phyloP scores from a whole-genome alignment of 768 basidiomycete species.

The Scleroderma bovista region DNA sequence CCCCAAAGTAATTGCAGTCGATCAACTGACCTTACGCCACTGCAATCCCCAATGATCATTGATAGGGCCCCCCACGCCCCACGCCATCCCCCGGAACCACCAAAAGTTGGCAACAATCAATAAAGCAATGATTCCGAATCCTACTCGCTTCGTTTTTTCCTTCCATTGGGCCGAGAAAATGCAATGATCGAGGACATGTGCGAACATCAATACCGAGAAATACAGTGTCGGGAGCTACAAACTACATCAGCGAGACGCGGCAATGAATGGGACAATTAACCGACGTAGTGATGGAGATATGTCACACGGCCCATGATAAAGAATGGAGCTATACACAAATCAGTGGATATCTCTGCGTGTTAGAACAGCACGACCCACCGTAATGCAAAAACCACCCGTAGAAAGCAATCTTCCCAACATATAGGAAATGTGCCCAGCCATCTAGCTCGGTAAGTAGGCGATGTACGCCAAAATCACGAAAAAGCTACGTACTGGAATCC shows the following conservation, averaged over 20 bases:
- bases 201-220: slow-evolving; percentile 90
- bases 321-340: slow-evolving; percentile 69
- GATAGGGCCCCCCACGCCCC: slow-evolving; percentile 89
- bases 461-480: not conserved
- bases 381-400: slow-evolving; percentile 92
- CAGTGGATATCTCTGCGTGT: not conserved
- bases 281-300: slow-evolving; percentile 92
- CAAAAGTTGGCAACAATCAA: slow-evolving; percentile 77
- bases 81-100: slow-evolving; percentile 90
- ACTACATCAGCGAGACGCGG: not conserved
- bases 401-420: slow-evolving; percentile 87
- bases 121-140: slow-evolving; percentile 58
- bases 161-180: slow-evolving; percentile 74
- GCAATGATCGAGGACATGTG: slow-evolving; percentile 89
- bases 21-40: slow-evolving; percentile 60
- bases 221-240: slow-evolving; percentile 88
- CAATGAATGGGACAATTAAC: slow-evolving; percentile 23
- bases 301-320: slow-evolving; percentile 97
- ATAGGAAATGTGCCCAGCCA: slow-evolving; percentile 93
- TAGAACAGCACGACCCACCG: slow-evolving; percentile 40
- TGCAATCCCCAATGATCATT: slow-evolving; percentile 69
- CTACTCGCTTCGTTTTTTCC: slow-evolving; percentile 59
- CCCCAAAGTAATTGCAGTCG: not conserved
- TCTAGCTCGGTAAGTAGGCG: slow-evolving; percentile 36
- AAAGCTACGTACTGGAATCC: slow-evolving; percentile 62